Evolutionary conservation across 2,329 filamentous ascomycete genomes (phyloP).

Genomic region (Lachnellula occidentalis): DNA sequence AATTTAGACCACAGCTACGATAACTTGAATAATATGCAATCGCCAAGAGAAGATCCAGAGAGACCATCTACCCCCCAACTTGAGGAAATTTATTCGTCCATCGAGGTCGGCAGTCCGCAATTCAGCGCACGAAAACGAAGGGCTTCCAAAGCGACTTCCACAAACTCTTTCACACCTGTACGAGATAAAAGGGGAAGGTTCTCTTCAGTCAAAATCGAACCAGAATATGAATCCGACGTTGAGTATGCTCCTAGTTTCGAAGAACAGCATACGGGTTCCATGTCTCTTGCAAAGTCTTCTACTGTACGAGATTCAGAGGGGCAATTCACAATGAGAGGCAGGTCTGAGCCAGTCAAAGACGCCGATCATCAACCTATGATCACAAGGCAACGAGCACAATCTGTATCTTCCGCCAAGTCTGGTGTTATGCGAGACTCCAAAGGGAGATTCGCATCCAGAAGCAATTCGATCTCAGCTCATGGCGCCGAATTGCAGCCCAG

Average conservation of each 20-base stretch:
- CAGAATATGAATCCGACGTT: no score
- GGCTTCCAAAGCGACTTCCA: neutral
- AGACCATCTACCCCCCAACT: neutral
- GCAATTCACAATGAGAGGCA: no score
- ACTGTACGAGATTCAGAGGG: no score
- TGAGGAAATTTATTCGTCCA: no score
- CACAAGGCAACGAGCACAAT: neutral
- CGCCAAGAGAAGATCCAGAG: neutral
- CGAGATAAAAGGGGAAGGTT: constrained; percentile 1
- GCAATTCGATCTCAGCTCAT: no score
- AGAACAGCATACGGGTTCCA: no score
- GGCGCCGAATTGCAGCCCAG: no score
- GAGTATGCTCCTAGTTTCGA: no score
- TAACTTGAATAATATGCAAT: constrained; percentile 11
- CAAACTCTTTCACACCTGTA: neutral
- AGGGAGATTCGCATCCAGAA: constrained; percentile 5
- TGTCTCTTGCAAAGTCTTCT: no score
- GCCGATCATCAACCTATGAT: neutral
- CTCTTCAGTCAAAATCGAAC: neutral
- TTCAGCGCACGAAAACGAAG: neutral
- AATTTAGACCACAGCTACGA: constrained; percentile 14
- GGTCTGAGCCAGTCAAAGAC: neutral
- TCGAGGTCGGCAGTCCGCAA: neutral
- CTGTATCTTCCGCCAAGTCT: neutral
- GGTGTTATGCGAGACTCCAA: constrained; percentile 4